Base-by-base conservation (phyloP, 129 eudicot species). In the Lactuca saligna region DNA sequence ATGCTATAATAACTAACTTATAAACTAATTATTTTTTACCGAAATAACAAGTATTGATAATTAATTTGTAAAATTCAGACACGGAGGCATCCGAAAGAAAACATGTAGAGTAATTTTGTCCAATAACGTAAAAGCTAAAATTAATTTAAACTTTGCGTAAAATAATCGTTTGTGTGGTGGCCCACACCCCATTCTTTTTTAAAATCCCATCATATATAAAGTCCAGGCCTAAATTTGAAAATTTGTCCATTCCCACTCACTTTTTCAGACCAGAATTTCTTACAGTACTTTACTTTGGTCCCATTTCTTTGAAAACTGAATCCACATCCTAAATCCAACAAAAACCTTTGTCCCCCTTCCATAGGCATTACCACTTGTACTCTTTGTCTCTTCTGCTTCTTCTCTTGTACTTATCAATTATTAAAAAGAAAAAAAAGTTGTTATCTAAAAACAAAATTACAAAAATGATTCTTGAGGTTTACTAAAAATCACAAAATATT, bases 191-290 rank as follows among this genome's bases (percentile, higher is more conserved):
- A 7, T 54, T 39, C 61, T 37, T 53, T 61, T 59, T 72, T 66
- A 20, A 59, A 59, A 76, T 69, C 58, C 65, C 70, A 76, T 76
- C 65, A 70, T 68, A 60, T 64, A 44, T 8, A 76, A 61, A 68
- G 70, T 76, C 49, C 80, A 76, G 70, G 80, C 75, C 70, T 68
- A 42, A 68, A 75, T 76, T 76, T 76, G 70, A 76, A 76, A 68
- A 35, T 61, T 76, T 76, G 80, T 76, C 80, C 75, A 76, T 49
- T 17, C 74, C 68, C 74, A 75, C 61, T 44, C 25, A 20, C 80
- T 68, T 76, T 75, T 67, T 76, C 75, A 68, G 75, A 76, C 74
- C 75, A 76, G 75, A 76, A 76, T 53, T 76, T 76, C 80, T 53
- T 68, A 76, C 54, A 56, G 54, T 17, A 10, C 51, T 46, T 46